Evolutionary conservation across 805 yeast species (phyloP).

Genomic region (Barnettozyma sp.): DNA sequence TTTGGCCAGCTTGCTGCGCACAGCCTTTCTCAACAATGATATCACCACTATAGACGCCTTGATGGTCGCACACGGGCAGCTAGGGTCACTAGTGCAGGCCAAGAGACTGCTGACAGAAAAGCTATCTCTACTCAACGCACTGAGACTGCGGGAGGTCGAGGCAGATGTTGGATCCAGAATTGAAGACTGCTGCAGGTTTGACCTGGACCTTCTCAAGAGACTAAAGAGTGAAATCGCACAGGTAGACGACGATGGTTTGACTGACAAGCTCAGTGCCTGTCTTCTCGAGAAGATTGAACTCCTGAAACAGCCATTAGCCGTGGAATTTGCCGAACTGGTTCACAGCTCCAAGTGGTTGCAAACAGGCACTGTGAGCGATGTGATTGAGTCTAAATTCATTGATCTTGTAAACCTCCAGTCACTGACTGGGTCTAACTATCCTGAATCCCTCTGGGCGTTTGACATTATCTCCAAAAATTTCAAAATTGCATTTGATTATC

Average conservation of each 20-base stretch:
- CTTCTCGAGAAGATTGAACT: constrained; percentile 11
- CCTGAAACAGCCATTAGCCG: constrained; percentile 9
- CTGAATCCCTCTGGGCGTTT: constrained; percentile 45
- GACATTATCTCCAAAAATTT: constrained; percentile 40
- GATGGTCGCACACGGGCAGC: constrained; percentile 15
- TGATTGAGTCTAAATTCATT: constrained; percentile 4
- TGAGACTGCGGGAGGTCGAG: constrained; percentile 1
- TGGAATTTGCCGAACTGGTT: constrained; percentile 10
- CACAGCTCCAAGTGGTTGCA: constrained; percentile 17
- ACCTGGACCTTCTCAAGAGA: constrained; percentile 9
- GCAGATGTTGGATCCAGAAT: neutral
- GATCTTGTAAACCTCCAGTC: constrained; percentile 18
- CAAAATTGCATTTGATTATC: constrained; percentile 44
- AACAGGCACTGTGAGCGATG: constrained; percentile 2
- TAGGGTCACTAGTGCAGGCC: constrained; percentile 16
- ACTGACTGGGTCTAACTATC: constrained; percentile 21
- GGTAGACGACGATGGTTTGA: constrained; percentile 3
- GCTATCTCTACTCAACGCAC: neutral
- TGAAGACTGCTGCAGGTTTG: constrained; percentile 8
- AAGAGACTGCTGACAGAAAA: constrained; percentile 9
- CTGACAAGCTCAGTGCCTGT: neutral
- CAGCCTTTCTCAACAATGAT: constrained; percentile 15
- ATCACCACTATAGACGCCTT: constrained; percentile 20
- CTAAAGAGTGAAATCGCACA: constrained; percentile 7
- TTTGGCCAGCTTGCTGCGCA: constrained; percentile 11